These are phyloP conservation scores for Malus domestica DNA, from an alignment of 306 rosid species.

Conservation along the genomic window ASM211411v1 NC_041794.1:21653001-21653500, in stretches of 20 bases:
- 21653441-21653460: too few relatives aligned
- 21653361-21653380: background rate
- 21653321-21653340: background rate
- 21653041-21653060: background rate
- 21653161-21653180: background rate
- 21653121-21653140: background rate
- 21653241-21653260: background rate
- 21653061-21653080: background rate
- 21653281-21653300: background rate
- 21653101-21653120: conserved; percentile 17
- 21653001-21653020: too few relatives aligned
- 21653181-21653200: conserved; percentile 2
- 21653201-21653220: background rate
- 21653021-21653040: background rate
- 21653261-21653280: background rate
- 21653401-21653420: too few relatives aligned
- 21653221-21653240: background rate
- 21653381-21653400: background rate
- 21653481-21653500: background rate
- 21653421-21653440: too few relatives aligned
- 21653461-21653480: too few relatives aligned
- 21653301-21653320: too few relatives aligned
- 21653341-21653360: background rate
- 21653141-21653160: background rate
- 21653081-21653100: conserved; percentile 1